Percentiles rank a stretch among this genome's conserved stretches.
These are phyloP conservation scores for Arthrobotrys conoides DNA, from an alignment of 2,329 filamentous ascomycete genomes.

Conservation along the genomic window DNA sequence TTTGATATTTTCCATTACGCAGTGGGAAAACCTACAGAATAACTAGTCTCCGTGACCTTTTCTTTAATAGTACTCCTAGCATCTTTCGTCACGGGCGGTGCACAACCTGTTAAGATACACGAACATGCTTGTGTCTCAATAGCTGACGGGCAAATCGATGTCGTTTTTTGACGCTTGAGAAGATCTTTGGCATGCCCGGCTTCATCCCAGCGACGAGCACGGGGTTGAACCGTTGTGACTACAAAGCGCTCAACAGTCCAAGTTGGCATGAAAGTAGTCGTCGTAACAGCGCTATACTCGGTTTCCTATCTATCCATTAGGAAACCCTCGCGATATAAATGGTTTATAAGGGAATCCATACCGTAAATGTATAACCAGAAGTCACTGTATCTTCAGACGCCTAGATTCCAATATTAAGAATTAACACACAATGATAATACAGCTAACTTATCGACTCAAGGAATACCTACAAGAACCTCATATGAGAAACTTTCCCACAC, in stretches of 20 bases:
- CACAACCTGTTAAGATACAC: conserved; percentile 30
- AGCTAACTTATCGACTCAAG: no score
- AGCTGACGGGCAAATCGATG: conserved; percentile 44
- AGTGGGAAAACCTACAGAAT: neutral
- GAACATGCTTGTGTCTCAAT: conserved; percentile 43
- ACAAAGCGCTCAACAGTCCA: conserved; percentile 46
- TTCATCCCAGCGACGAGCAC: conserved; percentile 6
- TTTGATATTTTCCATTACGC: neutral
- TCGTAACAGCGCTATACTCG: conserved; percentile 18
- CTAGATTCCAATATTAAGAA: neutral
- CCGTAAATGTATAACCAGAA: conserved; percentile 3
- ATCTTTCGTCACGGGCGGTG: conserved; percentile 25
- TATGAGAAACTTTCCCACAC: conserved; percentile 22
- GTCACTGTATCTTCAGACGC: conserved; percentile 1
- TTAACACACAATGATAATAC: no score
- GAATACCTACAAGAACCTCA: conserved; percentile 17
- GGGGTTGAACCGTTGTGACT: conserved; percentile 24
- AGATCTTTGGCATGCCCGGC: conserved; percentile 25
- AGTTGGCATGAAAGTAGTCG: conserved; percentile 19
- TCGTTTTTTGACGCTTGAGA: conserved; percentile 30
- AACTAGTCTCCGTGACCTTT: conserved; percentile 3
- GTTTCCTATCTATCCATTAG: conserved; percentile 16
- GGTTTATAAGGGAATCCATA: neutral
- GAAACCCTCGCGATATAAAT: no score
- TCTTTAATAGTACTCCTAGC: conserved; percentile 25